These are phyloP conservation scores for Guillardia theta DNA, from an alignment of 78 protist species.

Conservation along the genomic window DNA sequence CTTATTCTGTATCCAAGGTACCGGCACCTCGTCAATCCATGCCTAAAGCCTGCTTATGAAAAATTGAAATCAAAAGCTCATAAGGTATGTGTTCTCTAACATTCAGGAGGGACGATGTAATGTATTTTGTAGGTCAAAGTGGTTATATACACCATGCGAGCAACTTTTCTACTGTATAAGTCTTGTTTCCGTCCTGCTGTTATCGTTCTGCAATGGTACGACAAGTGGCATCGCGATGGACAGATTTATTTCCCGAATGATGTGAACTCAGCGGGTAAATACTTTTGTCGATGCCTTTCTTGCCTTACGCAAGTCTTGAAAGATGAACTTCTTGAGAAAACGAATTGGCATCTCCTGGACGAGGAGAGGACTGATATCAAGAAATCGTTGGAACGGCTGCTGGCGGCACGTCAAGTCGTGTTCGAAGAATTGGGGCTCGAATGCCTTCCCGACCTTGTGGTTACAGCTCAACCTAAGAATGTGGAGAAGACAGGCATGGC, in stretches of 20 bases:
- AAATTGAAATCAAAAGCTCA: neutral
- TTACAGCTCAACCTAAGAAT: neutral
- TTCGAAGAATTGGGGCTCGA: neutral
- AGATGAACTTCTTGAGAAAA: too few relatives aligned
- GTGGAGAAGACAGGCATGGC: neutral
- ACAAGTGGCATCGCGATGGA: neutral
- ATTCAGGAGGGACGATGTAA: too few relatives aligned
- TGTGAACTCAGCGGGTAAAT: neutral
- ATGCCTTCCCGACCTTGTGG: neutral
- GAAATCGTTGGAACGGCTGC: neutral
- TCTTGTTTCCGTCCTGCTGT: neutral
- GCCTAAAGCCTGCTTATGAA: neutral
- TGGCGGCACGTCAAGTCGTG: neutral
- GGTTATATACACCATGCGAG: neutral
- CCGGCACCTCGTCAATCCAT: neutral
- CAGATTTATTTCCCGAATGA: neutral
- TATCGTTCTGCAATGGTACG: neutral
- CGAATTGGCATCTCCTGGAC: too few relatives aligned
- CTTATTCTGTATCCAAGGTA: too few relatives aligned
- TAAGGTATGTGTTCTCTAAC: too few relatives aligned
- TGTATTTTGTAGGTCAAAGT: neutral
- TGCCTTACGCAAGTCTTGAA: neutral
- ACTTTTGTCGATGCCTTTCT: too few relatives aligned
- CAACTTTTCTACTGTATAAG: neutral
- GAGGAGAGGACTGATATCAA: neutral